These are phyloP conservation scores for Mortierella polycephala DNA, from an alignment of 371 early-diverging fungal genomes.

Conservation along the genomic window DNA sequence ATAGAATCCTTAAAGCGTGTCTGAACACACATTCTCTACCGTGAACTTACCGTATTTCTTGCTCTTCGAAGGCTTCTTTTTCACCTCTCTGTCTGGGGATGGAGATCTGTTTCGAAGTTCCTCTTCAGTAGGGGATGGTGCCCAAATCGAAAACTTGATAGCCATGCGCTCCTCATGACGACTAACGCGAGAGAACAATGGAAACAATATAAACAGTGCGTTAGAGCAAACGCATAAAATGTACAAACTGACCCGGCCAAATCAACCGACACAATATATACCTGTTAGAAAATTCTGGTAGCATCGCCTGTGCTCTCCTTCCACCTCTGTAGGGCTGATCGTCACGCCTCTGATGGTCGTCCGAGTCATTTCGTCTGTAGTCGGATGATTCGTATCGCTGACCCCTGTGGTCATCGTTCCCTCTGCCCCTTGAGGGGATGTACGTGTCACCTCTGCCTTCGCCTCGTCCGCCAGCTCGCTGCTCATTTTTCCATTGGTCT, in stretches of 20 bases:
- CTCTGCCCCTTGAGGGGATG: not conserved
- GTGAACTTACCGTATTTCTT: slow-evolving; percentile 10
- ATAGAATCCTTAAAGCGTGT: too few species aligned
- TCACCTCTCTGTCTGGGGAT: slow-evolving; percentile 49
- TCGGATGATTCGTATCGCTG: slow-evolving; percentile 6
- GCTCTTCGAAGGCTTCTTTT: slow-evolving; percentile 50
- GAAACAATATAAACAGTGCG: not conserved
- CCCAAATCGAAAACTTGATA: slow-evolving; percentile 72
- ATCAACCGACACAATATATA: not conserved
- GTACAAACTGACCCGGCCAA: not conserved
- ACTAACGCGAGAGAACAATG: slow-evolving; percentile 6
- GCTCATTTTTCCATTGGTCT: slow-evolving; percentile 1
- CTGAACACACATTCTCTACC: too few species aligned
- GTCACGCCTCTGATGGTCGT: slow-evolving; percentile 4
- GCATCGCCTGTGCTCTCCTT: slow-evolving; percentile 23
- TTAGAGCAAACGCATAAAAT: not conserved
- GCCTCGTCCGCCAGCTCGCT: not conserved
- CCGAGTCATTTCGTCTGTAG: not conserved
- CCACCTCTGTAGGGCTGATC: slow-evolving; percentile 33
- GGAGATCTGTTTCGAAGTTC: slow-evolving; percentile 50
- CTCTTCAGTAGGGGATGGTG: slow-evolving; percentile 71
- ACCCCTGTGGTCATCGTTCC: not conserved
- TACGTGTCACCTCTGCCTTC: not conserved
- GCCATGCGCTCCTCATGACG: slow-evolving; percentile 60
- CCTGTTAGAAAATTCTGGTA: slow-evolving; percentile 40